Percentiles rank a stretch among this genome's conserved stretches.
phyloP scores from a whole-genome alignment of 345 rosid genomes.

The Lepidium aucheri region DNA sequence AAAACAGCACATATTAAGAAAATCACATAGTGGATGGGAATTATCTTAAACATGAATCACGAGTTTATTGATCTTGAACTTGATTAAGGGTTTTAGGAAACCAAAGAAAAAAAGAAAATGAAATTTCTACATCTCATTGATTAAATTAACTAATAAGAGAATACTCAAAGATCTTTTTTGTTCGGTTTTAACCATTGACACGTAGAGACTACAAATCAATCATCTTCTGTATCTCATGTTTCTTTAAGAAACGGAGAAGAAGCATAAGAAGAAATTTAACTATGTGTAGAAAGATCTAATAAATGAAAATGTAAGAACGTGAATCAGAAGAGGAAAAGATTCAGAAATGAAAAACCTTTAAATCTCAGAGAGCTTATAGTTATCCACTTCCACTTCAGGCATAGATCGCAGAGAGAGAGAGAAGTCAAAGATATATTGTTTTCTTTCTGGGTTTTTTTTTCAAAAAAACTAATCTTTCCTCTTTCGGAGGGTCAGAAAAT shows the following conservation, averaged over 20 bases:
- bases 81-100: background rate
- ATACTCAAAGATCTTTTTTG: background rate
- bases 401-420: conserved; percentile 20
- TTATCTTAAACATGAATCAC: too few relatives aligned
- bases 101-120: background rate
- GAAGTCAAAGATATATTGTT: conserved; percentile 5
- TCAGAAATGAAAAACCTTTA: conserved; percentile 16
- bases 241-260: background rate
- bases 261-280: background rate
- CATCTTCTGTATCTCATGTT: background rate
- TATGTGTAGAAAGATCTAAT: background rate
- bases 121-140: background rate
- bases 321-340: background rate
- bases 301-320: background rate
- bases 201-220: background rate
- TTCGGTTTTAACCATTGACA: background rate
- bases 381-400: conserved; percentile 23
- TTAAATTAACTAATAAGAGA: background rate
- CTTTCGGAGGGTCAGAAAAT: conserved; percentile 11
- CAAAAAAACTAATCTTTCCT: conserved; percentile 1
- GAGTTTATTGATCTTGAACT: background rate
- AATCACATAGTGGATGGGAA: background rate
- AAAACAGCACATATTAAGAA: background rate
- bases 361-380: conserved; percentile 15
- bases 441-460: background rate